Evolutionary conservation across 83 land plant genomes (phyloP), one percentile per base, ranked within the genome.

Genomic region (Diphasiastrum complanatum): DNA sequence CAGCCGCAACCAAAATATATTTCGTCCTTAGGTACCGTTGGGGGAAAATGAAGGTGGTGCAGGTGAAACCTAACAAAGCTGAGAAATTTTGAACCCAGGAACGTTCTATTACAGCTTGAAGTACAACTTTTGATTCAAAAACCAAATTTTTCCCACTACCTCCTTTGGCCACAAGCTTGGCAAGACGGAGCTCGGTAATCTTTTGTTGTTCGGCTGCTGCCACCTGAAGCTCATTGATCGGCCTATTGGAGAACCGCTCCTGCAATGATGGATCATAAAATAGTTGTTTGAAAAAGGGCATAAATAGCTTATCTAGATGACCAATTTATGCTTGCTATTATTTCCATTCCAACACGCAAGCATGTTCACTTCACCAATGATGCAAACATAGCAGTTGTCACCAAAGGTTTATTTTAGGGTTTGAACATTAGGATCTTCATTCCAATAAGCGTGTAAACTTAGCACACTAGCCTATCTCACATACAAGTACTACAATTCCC

Each of bases 161-260:
- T 14, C 20, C 18, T 31, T 57, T 19, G 8, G 68, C 45, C 47
- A 84, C 71, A 11, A 91, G 91, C 57, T 83, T 85, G 11, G 80
- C 72, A 24, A 91, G 78, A 26, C 95, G 90, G 22, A 87, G 48
- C 61, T 91, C 95, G 27, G 80, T 85, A 43, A 91, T 79, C 68
- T 83, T 91, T 80, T 87, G 83, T 60, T 91, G 87, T 61, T 91
- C 97, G 36, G 66, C 48, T 18, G 82, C 91, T 48, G 97, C 97
- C 57, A 69, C 71, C 57, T 87, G 81, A 38, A 91, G 75, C 67
- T 91, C 95, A 29, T 78, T 81, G 26, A 87, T 80, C 1, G 95
- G 95, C 68, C 87, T 79, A 52, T 85, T 85, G n/a, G 30, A 11
- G 34, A 77, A 80, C 1, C 95, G 85, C 37, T 40, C 78, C 97